Percentiles rank a stretch among this genome's conserved stretches.
Conservation (phyloP, 2,329 filamentous ascomycete species). For the Blastomyces parvus region DNA sequence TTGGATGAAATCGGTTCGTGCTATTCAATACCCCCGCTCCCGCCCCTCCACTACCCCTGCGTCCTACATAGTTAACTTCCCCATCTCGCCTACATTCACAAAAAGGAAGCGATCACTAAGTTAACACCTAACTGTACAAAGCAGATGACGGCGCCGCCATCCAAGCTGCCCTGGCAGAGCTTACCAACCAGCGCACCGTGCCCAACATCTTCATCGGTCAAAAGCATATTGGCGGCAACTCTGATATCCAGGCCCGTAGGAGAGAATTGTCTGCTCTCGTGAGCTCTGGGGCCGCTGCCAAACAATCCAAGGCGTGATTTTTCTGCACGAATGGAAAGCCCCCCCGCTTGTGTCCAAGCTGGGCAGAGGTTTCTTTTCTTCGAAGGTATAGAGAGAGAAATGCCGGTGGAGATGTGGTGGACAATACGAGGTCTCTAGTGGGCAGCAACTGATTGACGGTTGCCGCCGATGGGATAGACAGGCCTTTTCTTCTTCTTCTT, state of each 20-base stretch:
- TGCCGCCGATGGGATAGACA: not conserved
- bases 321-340: not conserved
- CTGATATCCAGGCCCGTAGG: conserved; percentile 64
- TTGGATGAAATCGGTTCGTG: conserved; percentile 72
- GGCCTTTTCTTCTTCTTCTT: not conserved
- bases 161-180: conserved; percentile 70
- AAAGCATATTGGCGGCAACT: conserved; percentile 95
- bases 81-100: not conserved
- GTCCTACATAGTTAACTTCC: not conserved
- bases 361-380: not conserved
- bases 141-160: conserved; percentile 72
- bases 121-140: conserved; percentile 4
- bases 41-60: not conserved
- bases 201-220: conserved; percentile 90
- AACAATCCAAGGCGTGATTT: conserved; percentile 12
- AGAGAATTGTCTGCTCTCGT: conserved; percentile 55
- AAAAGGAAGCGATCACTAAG: conserved; percentile 10
- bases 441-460: not conserved
- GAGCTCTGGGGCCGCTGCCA: conserved; percentile 55
- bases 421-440: not conserved
- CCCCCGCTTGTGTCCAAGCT: not conserved
- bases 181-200: conserved; percentile 78
- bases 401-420: not conserved
- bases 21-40: not conserved
- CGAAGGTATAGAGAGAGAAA: not conserved